A percentile compares a stretch with the other conserved stretches of the same genome.
Conservation (phyloP, 2,329 filamentous ascomycete genomes). For the Xenoacremonium recifei region DNA sequence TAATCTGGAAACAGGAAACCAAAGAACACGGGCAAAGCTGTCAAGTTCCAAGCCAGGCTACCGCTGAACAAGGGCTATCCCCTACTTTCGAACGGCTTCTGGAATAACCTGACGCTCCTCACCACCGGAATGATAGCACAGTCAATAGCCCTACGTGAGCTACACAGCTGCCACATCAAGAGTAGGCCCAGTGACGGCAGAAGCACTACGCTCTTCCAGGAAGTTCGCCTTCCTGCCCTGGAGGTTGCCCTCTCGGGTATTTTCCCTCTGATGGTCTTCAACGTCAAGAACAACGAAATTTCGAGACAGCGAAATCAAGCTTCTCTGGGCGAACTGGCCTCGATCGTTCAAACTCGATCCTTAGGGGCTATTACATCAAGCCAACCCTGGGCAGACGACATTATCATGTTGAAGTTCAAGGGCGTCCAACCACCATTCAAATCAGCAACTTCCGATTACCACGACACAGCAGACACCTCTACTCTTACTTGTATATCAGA, state of each 20-base stretch:
- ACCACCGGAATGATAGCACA: conserved; percentile 52
- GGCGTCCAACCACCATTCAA: conserved; percentile 34
- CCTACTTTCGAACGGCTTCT: conserved; percentile 48
- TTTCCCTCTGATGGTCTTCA: conserved; percentile 35
- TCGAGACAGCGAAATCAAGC: conserved; percentile 4
- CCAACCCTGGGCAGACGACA: conserved; percentile 57
- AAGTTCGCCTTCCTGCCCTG: conserved; percentile 47
- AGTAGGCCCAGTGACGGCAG: conserved; percentile 32
- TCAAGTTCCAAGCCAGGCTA: conserved; percentile 37
- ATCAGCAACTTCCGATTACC: conserved; percentile 11
- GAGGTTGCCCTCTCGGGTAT: conserved; percentile 49
- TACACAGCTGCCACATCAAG: conserved; percentile 45
- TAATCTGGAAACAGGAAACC: no score
- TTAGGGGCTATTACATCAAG: conserved; percentile 14
- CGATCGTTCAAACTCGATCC: conserved; percentile 20
- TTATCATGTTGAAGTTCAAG: conserved; percentile 57
- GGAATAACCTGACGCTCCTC: conserved; percentile 50
- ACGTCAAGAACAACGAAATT: conserved; percentile 16
- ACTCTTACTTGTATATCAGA: conserved; percentile 44
- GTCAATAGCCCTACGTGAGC: conserved; percentile 45
- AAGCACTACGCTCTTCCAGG: conserved; percentile 40
- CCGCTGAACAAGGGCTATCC: conserved; percentile 44
- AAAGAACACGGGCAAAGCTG: no score
- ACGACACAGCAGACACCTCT: conserved; percentile 4
- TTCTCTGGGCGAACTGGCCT: conserved; percentile 17